phyloP scores from a whole-genome alignment of 2,329 filamentous ascomycete species.

The Geosmithia flava region DNA sequence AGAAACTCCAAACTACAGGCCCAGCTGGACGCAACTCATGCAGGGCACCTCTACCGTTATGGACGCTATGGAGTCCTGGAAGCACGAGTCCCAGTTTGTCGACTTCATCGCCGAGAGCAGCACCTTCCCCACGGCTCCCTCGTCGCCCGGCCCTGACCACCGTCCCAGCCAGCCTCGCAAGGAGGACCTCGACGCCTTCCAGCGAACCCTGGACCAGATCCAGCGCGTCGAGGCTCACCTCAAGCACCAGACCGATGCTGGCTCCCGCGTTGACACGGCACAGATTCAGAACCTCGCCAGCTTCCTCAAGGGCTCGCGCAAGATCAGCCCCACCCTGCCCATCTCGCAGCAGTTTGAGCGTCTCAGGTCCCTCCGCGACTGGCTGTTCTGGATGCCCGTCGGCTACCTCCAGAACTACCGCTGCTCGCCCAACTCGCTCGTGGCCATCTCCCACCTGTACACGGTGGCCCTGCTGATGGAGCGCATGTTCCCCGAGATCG shows the following conservation, averaged over 20 bases:
- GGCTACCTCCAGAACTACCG: slow-evolving; percentile 67
- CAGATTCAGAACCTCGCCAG: slow-evolving; percentile 57
- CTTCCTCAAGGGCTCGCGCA: slow-evolving; percentile 61
- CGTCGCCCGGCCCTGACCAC: slow-evolving; percentile 48
- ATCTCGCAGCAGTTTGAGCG: slow-evolving; percentile 83
- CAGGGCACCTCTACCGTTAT: slow-evolving; percentile 85
- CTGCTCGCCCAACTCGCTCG: slow-evolving; percentile 62
- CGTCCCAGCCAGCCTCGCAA: slow-evolving; percentile 51
- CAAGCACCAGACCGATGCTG: slow-evolving; percentile 51
- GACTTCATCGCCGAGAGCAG: slow-evolving; percentile 73
- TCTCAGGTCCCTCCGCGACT: slow-evolving; percentile 75
- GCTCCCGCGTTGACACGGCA: slow-evolving; percentile 34
- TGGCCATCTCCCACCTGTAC: slow-evolving; percentile 86
- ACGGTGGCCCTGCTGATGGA: slow-evolving; percentile 79
- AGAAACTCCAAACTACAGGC: slow-evolving; percentile 37
- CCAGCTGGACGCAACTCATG: slow-evolving; percentile 85
- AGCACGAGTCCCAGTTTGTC: slow-evolving; percentile 75
- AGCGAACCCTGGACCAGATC: slow-evolving; percentile 54
- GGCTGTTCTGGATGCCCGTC: slow-evolving; percentile 93
- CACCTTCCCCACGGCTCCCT: slow-evolving; percentile 56
- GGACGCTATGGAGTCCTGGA: slow-evolving; percentile 83
- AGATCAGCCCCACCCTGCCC: slow-evolving; percentile 55
- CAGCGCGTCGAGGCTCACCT: slow-evolving; percentile 56
- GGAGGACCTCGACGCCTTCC: slow-evolving; percentile 58
- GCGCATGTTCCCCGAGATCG: slow-evolving; percentile 83